Evolutionary conservation across 73 alveolate species (phyloP).

Genomic region (Durusdinium trenchii): DNA sequence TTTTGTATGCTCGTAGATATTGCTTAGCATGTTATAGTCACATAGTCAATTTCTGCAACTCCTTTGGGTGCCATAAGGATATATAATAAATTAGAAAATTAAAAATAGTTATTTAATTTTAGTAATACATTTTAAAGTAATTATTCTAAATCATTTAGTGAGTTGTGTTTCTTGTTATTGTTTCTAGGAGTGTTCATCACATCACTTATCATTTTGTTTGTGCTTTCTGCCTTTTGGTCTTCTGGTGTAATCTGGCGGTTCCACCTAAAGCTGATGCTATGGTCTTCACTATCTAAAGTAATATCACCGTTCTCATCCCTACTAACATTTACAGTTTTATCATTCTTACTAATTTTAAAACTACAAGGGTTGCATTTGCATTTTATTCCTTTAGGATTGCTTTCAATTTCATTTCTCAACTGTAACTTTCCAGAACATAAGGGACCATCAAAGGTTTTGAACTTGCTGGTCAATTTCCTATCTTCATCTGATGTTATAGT

Average conservation of each 20-base stretch:
- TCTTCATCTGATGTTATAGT: not conserved
- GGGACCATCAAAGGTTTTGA: not conserved
- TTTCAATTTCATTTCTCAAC: not conserved
- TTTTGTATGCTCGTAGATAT: too few species aligned
- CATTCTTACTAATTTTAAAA: not conserved
- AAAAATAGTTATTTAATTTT: too few species aligned
- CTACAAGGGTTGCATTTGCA: too few species aligned
- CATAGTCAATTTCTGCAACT: too few species aligned
- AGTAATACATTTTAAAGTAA: too few species aligned
- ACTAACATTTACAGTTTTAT: not conserved
- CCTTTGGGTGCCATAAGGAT: too few species aligned
- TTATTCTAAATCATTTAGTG: too few species aligned
- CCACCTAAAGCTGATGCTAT: not conserved
- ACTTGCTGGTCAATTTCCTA: not conserved
- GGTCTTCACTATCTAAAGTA: not conserved
- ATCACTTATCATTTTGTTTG: not conserved
- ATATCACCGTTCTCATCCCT: not conserved
- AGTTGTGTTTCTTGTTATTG: not conserved
- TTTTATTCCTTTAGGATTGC: not conserved
- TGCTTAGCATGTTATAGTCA: too few species aligned
- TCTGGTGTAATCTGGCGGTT: not conserved
- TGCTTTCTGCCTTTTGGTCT: not conserved
- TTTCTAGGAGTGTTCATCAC: not conserved
- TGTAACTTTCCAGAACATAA: not conserved
- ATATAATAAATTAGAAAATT: too few species aligned